Evolutionary conservation across 805 yeast species (phyloP).

Genomic region (Metschnikowia baotianmanensis): DNA sequence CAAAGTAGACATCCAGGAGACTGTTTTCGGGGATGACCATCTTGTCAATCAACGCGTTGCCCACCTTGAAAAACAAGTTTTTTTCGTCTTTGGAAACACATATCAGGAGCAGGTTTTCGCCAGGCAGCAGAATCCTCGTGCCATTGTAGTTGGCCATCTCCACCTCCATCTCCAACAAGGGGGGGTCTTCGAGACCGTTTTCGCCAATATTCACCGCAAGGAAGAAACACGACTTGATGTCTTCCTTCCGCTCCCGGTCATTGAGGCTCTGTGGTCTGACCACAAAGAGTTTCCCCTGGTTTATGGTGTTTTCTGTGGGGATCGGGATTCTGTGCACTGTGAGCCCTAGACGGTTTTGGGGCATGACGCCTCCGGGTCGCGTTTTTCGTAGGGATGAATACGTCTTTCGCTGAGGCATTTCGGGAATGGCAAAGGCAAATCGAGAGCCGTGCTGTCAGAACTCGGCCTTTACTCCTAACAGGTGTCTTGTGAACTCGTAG

Average conservation of each 20-base stretch:
- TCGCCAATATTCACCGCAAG: constrained; percentile 11
- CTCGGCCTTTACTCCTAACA: not conserved
- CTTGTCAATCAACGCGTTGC: constrained; percentile 15
- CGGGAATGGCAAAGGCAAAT: not conserved
- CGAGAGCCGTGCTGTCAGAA: not conserved
- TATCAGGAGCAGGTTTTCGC: constrained; percentile 8
- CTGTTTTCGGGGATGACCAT: constrained; percentile 15
- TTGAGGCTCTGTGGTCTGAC: constrained; percentile 15
- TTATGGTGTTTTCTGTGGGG: constrained; percentile 15
- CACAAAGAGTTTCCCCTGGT: constrained; percentile 11
- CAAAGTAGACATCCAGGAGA: constrained; percentile 11
- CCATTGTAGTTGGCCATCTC: constrained; percentile 16
- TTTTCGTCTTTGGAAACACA: constrained; percentile 11
- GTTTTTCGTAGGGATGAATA: constrained; percentile 15
- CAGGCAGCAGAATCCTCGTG: constrained; percentile 7
- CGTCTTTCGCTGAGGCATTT: constrained; percentile 12
- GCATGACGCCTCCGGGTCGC: constrained; percentile 18
- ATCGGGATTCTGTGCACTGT: constrained; percentile 12
- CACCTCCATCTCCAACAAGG: constrained; percentile 10
- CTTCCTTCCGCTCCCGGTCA: constrained; percentile 11
- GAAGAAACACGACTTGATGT: constrained; percentile 16
- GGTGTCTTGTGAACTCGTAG: not conserved
- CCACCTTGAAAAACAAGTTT: constrained; percentile 10
- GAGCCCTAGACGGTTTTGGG: constrained; percentile 16
- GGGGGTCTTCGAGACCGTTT: constrained; percentile 15